Base-by-base conservation (phyloP, 495 filamentous ascomycete genomes). In the Hypoxylon perforatum region DNA sequence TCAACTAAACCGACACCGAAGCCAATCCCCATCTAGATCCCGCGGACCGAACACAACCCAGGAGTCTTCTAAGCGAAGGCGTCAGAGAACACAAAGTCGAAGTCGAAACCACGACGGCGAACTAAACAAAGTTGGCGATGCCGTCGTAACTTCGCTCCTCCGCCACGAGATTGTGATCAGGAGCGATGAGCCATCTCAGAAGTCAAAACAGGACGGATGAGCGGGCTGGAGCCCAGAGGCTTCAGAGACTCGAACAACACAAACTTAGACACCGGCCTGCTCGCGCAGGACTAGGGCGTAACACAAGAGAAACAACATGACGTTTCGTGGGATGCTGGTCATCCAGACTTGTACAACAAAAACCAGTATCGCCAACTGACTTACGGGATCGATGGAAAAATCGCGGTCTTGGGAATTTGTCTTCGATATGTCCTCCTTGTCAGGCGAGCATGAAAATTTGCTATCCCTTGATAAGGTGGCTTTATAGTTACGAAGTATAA, bases 21-120 rank as follows among this genome's bases (percentile, higher is more conserved):
- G 73, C 44, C 76, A 73, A 57, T 74, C 75, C 19, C 77, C 77
- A 17, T 77, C 77, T 15, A 72, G 75, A 41, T 76, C 77, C 11
- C 72, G 68, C 15, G 76, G 75, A 8, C 65, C 71, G 33, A 66
- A 70, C 25, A 30, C 59, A 25, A 30, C 55, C 11, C 53, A 63
- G 41, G 67, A 69, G 11, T 35, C 66, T 12, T 57, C 69, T 12
- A 69, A 66, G 42, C 69, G 72, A 53, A 72, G 77, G 33, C 73
- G 77, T 15, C 76, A 77, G 44, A 67, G 77, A 54, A 78, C 77
- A 11, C 70, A 57, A 47, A 80, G 75, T 36, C 72, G 76, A 41
- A 72, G 76, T 53, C 76, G 75, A 28, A 52, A 57, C 7, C 72
- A 75, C 22, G 51, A 64, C 15, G 56, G 19, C 28, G 67, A 70